Evolutionary conservation across 140 eudicot genomes (phyloP), one percentile per base, ranked within the genome.

Genomic region (Flaveria floridana): DNA sequence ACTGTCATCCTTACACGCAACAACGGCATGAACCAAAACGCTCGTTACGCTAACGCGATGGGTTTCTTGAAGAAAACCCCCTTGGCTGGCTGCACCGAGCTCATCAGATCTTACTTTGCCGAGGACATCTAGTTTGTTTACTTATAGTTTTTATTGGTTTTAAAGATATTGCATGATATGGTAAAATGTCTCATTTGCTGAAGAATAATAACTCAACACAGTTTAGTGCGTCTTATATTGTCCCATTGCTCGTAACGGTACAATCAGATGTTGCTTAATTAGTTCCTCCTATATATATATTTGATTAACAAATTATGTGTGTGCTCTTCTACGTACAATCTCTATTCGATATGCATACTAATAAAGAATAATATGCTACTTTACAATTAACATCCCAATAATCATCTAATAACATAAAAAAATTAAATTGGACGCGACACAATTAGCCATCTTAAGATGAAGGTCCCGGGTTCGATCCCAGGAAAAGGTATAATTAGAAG

Each of bases 1-100:
- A 79, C 89, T 0, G 97, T 89, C 16, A 82, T 87, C 77, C 94
- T 91, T 75, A 91, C 96, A 66, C 76, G 89, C 76, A 79, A 86
- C 85, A 91, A 91, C 56, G 97, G 97, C 18, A 84, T 91, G 86
- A 72, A 13, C 11, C 75, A 84, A 25, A 65, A 79, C 53, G 23
- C 16, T 12, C 86, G 97, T 4, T 84, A 63, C 28, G 96, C 96
- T 25, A 91, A 91, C 11, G 76, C 84, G 41, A 80, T 91, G 87
- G 97, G 94, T 4, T 91, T 89, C 89, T 48, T 82, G 62, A 74
- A 52, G 83, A 74, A 18, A 7, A 70, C 56, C 2, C 83, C 91
- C 0, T 61, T 89, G 87, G 51, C 85, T 20, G 78, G 78, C 5
- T 91, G 97, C 69, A 10, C 78, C 0, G 77, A 87, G 63, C 82